These are phyloP conservation scores for Aspergillus conjunctus DNA, from an alignment of 495 filamentous ascomycete species.

Conservation along the genomic window DNA sequence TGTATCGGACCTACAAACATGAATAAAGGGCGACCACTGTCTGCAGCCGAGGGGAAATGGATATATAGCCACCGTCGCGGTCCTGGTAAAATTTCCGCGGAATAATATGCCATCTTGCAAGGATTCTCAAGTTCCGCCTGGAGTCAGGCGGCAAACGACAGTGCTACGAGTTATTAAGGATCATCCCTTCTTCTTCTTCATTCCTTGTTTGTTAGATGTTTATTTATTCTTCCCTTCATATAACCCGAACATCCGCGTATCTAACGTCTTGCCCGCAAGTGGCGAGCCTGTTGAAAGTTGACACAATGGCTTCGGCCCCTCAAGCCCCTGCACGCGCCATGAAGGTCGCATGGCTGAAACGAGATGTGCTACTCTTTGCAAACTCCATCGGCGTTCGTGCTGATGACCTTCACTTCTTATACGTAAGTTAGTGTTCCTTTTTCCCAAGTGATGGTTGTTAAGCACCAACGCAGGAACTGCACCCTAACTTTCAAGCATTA, in stretches of 20 bases:
- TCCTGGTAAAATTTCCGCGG: background rate
- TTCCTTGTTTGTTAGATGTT: too few relatives aligned
- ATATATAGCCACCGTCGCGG: background rate
- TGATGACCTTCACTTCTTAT: constrained; percentile 73
- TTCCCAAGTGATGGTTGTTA: background rate
- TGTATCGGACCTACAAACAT: background rate
- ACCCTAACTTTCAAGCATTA: constrained; percentile 80
- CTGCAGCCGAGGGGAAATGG: background rate
- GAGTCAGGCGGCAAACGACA: too few relatives aligned
- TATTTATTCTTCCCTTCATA: too few relatives aligned
- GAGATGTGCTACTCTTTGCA: background rate
- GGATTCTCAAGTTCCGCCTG: background rate
- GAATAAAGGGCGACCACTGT: background rate
- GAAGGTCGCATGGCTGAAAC: background rate
- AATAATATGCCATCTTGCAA: background rate
- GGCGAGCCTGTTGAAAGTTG: background rate
- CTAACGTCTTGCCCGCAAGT: too few relatives aligned
- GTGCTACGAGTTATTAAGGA: too few relatives aligned
- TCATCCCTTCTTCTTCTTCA: too few relatives aligned
- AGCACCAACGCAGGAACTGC: constrained; percentile 61
- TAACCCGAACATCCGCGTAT: too few relatives aligned
- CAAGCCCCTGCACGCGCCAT: background rate
- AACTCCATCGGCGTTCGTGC: background rate
- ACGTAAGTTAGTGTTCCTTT: constrained; percentile 53
- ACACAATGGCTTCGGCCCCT: background rate